phyloP scores from a whole-genome alignment of 1,139 yeast species.

The Hanseniaspora uvarum region DNA sequence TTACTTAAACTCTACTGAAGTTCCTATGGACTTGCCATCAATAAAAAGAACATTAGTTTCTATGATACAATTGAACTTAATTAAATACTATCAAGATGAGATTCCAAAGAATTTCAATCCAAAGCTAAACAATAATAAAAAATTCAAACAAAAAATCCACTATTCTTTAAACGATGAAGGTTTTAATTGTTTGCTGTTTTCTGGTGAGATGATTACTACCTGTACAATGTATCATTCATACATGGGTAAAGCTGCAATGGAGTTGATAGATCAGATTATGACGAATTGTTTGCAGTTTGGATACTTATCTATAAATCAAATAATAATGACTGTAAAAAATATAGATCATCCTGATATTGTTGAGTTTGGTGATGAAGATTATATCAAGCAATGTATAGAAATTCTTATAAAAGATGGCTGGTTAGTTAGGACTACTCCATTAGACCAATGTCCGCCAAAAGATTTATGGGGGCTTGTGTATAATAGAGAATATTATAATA shows the following conservation, averaged over 20 bases:
- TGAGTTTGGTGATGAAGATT: conserved; percentile 28
- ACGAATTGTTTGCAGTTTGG: conserved; percentile 60
- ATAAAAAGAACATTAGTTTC: conserved; percentile 54
- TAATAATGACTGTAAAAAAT: conserved; percentile 38
- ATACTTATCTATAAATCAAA: conserved; percentile 49
- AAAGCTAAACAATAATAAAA: conserved; percentile 32
- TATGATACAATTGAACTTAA: conserved; percentile 55
- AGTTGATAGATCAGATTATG: conserved; percentile 51
- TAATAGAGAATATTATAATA: conserved; percentile 38
- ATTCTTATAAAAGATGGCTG: conserved; percentile 47
- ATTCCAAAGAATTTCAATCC: conserved; percentile 26
- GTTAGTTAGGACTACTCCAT: conserved; percentile 41
- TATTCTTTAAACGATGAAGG: conserved; percentile 62
- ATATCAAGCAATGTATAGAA: conserved; percentile 29
- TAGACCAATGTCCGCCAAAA: conserved; percentile 37
- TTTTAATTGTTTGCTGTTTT: conserved; percentile 51
- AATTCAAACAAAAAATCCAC: conserved; percentile 24
- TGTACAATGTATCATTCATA: conserved; percentile 33
- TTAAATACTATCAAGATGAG: conserved; percentile 43
- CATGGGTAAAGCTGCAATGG: conserved; percentile 30
- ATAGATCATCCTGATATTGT: conserved; percentile 28
- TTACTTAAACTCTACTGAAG: conserved; percentile 29
- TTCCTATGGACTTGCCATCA: conserved; percentile 34
- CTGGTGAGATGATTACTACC: conserved; percentile 62
- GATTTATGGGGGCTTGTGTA: conserved; percentile 51